Percentiles rank a stretch among this genome's conserved stretches.
Conservation (phyloP, 2,329 filamentous ascomycete genomes). For the Aspergillus ibericus region DNA sequence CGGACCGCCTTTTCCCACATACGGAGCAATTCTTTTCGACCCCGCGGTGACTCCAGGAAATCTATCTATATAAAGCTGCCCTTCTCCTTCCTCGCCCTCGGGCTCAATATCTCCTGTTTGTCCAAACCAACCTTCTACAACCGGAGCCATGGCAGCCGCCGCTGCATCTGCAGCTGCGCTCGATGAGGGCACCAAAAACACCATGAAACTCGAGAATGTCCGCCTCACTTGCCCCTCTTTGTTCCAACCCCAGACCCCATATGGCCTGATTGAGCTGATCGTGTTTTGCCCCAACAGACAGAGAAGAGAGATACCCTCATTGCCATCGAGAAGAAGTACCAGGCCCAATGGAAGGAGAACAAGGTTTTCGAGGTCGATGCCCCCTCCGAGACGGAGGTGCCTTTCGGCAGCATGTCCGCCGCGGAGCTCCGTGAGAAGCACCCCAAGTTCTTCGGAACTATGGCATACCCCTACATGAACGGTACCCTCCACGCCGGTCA, state of each 20-base stretch:
- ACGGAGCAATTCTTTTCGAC: constrained; percentile 19
- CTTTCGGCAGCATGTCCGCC: constrained; percentile 70
- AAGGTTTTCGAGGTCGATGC: constrained; percentile 83
- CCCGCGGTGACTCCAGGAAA: constrained; percentile 17
- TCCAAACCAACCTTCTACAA: constrained; percentile 24
- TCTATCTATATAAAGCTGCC: constrained; percentile 12
- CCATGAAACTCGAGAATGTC: constrained; percentile 64
- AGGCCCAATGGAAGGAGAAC: constrained; percentile 75
- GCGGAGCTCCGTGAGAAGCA: constrained; percentile 74
- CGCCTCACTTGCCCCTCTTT: constrained; percentile 24
- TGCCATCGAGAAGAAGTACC: constrained; percentile 79
- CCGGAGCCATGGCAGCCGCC: constrained; percentile 42
- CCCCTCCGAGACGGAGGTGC: constrained; percentile 74
- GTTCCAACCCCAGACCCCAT: constrained; percentile 21
- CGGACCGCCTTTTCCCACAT: constrained; percentile 20
- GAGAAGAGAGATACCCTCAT: constrained; percentile 35
- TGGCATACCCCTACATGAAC: constrained; percentile 82
- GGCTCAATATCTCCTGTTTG: constrained; percentile 24
- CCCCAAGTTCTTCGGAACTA: constrained; percentile 88
- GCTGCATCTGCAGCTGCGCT: constrained; percentile 57
- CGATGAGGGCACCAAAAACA: constrained; percentile 59
- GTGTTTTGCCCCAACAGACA: constrained; percentile 22
- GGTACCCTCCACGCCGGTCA: constrained; percentile 88
- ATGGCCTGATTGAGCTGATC: constrained; percentile 17
- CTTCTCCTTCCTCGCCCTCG: constrained; percentile 10